Base-by-base conservation (phyloP, 257 asterid genomes). In the Asclepias syriaca region DNA sequence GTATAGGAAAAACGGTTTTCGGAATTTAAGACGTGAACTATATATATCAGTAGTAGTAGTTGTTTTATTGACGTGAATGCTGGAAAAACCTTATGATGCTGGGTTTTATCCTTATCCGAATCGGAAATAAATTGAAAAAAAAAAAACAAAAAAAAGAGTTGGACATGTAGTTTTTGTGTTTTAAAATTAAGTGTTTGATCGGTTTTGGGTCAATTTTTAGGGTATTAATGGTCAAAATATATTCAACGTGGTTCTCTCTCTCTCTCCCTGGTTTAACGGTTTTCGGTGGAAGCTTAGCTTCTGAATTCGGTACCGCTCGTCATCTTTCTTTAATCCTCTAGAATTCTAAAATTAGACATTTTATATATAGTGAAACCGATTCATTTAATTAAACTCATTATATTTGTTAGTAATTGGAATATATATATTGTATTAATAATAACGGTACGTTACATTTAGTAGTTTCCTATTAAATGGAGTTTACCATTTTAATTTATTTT, bases 71-170 rank as follows among this genome's bases (percentile, higher is more conserved):
- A 69, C 71, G 79, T 59, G 74, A 68, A 68, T 22, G 11, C 1
- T 18, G 49, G 68, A 70, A 54, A 13, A 50, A 50, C 0, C 1
- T 3, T 59, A 12, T 61, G 76, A 72, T 70, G 29, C 73, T 60
- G 70, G 65, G 69, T 58, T 75, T 80, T 75, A 79, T 84, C 85
- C 92, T 81, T 79, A 87, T 84, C 89, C 87, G 65, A 75, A 65
- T 79, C 65, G 71, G 10, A 7, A 43, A 43, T 0, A 6, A 7
- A 43, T 34, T 3, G 3, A 4, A 34, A 34, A 34, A 4, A 34
- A 43, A 43, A 6, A 43, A 0, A 6, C n/a, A n/a, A 40, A 40
- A 40, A 0, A 40, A 40, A 40, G 16, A 51, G 5, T 51, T 2
- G 19, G 58, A 27, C 8, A 19, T 21, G n/a, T 54, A 22, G 7